Base-by-base conservation (phyloP, 2,329 filamentous ascomycete species). In the Nannizziopsis arthrosporioides region DNA sequence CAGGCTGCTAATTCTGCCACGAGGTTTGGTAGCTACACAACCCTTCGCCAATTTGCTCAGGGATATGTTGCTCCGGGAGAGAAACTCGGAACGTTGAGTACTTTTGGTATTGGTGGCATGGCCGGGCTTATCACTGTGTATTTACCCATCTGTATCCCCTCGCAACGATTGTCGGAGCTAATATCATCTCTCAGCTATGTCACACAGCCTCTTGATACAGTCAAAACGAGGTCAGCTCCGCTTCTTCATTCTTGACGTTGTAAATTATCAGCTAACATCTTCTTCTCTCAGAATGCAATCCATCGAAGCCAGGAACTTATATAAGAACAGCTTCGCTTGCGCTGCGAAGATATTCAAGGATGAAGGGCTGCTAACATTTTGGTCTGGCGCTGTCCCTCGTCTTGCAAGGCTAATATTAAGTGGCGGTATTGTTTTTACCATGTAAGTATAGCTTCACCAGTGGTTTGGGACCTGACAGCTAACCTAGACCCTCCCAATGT, bases 381-480 rank as follows among this genome's bases (percentile, higher is more conserved):
- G 92, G 92, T 90, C 85, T 56, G 92, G 92, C 19, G 90, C 92
- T 17, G 62, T 96, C 56, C 92, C 92, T 1, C 75, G 92, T 47
- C 67, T 98, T 59, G 90, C 81, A 18, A 75, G 92, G 49, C 65
- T 98, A 57, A 84, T 95, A 37, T 67, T 96, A 66, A 95, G 88
- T 61, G 92, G 92, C 48, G 92, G 92, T 14, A 94, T 98, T 61
- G 92, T 98, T 36, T 98, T 98, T 62, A 93, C 92, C 17, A 93
- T 96, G 78, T 82, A 67, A 60, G 74, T 68, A 41, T 31, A 11
- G 9, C 10, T 17, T 34, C 5, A 18, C 10, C 36, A 4, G 32
- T 27, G 9, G 37, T 17, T 38, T 6, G 9, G 43, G 17, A 41
- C n/a, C 3, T 50, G 35, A 42, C 42, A 38, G n/a, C 34, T 38